These are phyloP conservation scores for Lentinula detonsa DNA, from an alignment of 768 basidiomycete species.

Conservation along the genomic window DNA sequence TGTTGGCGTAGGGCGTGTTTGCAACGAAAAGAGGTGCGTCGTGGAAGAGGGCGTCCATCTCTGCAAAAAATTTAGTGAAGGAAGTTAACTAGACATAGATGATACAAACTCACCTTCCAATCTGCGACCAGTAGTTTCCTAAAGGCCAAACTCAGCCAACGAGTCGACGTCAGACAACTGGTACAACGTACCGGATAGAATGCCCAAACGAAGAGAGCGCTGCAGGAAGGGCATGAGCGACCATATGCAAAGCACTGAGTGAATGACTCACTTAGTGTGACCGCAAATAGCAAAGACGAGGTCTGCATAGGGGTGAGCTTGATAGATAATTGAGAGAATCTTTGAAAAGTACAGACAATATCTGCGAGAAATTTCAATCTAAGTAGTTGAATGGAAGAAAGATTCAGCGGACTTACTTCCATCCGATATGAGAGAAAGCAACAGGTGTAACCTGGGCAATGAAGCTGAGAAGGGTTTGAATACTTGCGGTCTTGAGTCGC, in stretches of 20 bases:
- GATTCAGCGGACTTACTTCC: conserved; percentile 25
- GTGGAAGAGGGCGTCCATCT: conserved; percentile 38
- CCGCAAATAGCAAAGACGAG: conserved; percentile 41
- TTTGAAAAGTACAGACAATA: conserved; percentile 18
- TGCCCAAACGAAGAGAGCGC: conserved; percentile 36
- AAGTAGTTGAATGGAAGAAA: background rate
- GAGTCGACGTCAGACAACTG: background rate
- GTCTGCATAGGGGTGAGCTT: conserved; percentile 16
- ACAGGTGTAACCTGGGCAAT: conserved; percentile 39
- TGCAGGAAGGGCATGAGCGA: background rate
- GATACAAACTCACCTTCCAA: conserved; percentile 18
- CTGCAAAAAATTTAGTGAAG: conserved; percentile 13
- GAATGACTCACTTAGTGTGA: conserved; percentile 30
- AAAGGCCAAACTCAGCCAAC: background rate
- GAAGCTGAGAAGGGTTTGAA: conserved; percentile 21
- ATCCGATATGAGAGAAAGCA: conserved; percentile 33
- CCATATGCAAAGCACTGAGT: background rate
- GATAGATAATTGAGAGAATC: background rate
- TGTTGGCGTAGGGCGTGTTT: conserved; percentile 26
- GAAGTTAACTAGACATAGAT: background rate
- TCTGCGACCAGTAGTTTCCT: conserved; percentile 38
- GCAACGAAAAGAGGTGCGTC: conserved; percentile 32
- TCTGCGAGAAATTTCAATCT: conserved; percentile 10
- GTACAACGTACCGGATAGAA: conserved; percentile 30
- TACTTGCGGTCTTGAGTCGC: background rate